These are phyloP conservation scores for Metarhizium sp. DNA, from an alignment of 2,329 filamentous ascomycete species.

Conservation along the genomic window DNA sequence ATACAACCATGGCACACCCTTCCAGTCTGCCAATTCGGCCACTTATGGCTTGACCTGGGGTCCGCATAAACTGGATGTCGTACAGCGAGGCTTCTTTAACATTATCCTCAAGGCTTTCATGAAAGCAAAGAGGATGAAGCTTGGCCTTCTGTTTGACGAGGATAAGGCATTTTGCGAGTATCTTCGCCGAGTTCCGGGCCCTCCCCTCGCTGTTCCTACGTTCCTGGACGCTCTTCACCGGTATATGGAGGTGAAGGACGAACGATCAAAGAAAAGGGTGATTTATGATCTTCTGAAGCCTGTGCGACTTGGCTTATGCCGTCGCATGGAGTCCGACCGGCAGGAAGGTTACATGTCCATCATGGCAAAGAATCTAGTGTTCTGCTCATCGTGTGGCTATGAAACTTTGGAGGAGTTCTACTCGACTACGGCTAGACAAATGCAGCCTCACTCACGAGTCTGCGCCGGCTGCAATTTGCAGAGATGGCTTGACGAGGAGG, in stretches of 20 bases:
- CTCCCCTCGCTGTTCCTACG: conserved; percentile 15
- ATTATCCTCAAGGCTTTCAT: conserved; percentile 25
- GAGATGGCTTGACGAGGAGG: conserved; percentile 18
- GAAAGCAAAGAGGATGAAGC: conserved; percentile 20
- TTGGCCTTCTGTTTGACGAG: conserved; percentile 21
- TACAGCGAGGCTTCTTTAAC: conserved; percentile 23
- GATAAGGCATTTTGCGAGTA: conserved; percentile 20
- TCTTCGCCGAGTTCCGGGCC: conserved; percentile 18
- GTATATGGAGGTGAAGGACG: conserved; percentile 2
- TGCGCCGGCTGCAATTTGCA: conserved; percentile 24
- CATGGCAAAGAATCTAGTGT: conserved; percentile 16
- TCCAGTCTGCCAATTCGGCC: not conserved
- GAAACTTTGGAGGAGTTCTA: conserved; percentile 23
- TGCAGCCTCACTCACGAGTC: conserved; percentile 9
- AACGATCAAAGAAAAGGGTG: conserved; percentile 9
- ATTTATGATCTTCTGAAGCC: conserved; percentile 25
- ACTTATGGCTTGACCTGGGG: conserved; percentile 23
- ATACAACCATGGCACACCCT: conserved; percentile 20
- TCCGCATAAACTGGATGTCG: conserved; percentile 12
- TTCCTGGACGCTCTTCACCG: conserved; percentile 26
- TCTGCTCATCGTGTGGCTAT: conserved; percentile 27
- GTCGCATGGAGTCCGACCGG: conserved; percentile 11
- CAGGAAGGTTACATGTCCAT: conserved; percentile 13
- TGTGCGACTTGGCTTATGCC: conserved; percentile 17
- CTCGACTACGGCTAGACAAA: not conserved